Evolutionary conservation across 1,284 basidiomycete genomes (phyloP), one percentile per base, ranked within the genome.

Genomic region (Cutaneotrichosporon arboriforme): DNA sequence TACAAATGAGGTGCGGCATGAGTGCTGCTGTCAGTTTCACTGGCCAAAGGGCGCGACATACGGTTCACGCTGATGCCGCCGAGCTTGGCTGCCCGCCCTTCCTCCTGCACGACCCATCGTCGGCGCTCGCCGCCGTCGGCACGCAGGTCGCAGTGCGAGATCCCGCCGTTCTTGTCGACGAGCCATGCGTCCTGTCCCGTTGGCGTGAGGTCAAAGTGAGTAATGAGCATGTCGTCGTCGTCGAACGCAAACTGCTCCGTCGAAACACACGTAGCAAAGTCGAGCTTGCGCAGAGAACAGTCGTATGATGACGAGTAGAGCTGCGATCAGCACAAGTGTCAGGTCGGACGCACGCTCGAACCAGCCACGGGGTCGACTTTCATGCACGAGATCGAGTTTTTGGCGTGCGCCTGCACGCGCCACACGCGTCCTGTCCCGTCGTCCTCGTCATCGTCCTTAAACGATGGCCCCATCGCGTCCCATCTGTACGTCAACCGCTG

Each of bases 281-380:
- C 68, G 36, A 77, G 61, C 4, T 61, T 57, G 5, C 78, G 75
- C 2, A 79, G 51, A 0, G 77, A 75, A 49, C 74, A 75, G 62
- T 79, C 78, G 63, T 79, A 79, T 0, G 75, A 73, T 0, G 73
- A 67, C 0, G 77, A 68, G 56, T 70, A 74, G 10, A 79, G 60
- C 75, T 77, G 59, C 9, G n/a, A 35, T 52, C 39, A 58, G 55
- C 26, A 15, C 3, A 13, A 15, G 17, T 26, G n/a, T 2, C 33
- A 2, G 1, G 13, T 7, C 14, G 1, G 17, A 61, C 75, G 66
- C 57, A 76, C 73, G 15, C 67, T 70, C 13, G 65, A 61, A 0
- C 70, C 71, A 12, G 65, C 60, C 3, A 62, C 58, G 0, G 76
- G 75, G 58, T 75, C 73, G 8, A 77, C 62, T 55, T 73, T 75